phyloP scores from a whole-genome alignment of 805 yeast species.

The Yamadazyma tumulicola region DNA sequence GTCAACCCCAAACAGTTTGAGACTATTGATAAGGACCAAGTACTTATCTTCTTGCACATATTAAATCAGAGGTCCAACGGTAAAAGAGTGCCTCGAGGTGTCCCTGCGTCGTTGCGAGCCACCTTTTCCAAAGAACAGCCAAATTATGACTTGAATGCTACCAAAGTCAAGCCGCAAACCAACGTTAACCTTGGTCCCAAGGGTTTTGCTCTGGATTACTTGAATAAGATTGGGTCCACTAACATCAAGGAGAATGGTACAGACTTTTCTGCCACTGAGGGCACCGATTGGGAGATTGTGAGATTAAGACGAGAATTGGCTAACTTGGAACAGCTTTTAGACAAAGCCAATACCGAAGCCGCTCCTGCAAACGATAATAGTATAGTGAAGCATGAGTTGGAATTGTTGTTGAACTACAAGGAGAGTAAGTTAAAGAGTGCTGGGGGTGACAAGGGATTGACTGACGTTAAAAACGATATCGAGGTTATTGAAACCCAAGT shows the following conservation, averaged over 20 bases:
- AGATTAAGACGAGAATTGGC: constrained; percentile 74
- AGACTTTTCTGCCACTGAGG: constrained; percentile 67
- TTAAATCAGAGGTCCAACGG: constrained; percentile 86
- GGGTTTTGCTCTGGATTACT: constrained; percentile 53
- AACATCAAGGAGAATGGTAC: constrained; percentile 47
- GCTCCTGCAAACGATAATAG: constrained; percentile 18
- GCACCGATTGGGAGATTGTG: constrained; percentile 93
- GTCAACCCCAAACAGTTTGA: constrained; percentile 87
- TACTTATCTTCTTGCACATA: constrained; percentile 83
- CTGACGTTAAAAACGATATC: constrained; percentile 57
- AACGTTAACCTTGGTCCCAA: constrained; percentile 14
- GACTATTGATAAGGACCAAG: constrained; percentile 91
- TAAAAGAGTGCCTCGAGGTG: constrained; percentile 83
- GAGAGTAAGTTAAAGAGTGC: constrained; percentile 46
- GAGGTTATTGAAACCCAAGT: constrained; percentile 77
- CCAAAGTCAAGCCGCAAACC: constrained; percentile 26
- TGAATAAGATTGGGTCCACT: constrained; percentile 55
- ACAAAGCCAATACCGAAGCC: constrained; percentile 39
- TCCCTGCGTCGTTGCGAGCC: constrained; percentile 90
- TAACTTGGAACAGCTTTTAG: constrained; percentile 66
- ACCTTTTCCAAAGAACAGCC: constrained; percentile 86
- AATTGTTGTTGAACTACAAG: constrained; percentile 77
- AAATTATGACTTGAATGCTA: constrained; percentile 54
- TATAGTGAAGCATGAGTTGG: constrained; percentile 60
- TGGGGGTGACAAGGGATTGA: constrained; percentile 32